A percentile compares a stretch with the other conserved stretches of the same genome.
phyloP scores from a whole-genome alignment of 1,284 basidiomycete genomes.

The Leccinum pallidistipes region DNA sequence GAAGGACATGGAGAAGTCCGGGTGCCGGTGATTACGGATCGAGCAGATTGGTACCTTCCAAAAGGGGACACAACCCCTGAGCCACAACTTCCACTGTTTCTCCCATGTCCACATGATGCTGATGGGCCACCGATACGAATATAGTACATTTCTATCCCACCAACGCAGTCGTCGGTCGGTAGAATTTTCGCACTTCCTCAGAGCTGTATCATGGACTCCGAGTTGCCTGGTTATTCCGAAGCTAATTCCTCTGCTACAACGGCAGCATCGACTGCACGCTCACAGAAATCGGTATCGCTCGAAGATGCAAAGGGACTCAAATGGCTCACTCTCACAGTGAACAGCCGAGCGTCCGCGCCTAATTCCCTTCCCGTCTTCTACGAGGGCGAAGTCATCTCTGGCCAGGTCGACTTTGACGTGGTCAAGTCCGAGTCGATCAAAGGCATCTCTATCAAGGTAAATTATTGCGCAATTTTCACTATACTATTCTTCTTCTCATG shows the following conservation, averaged over 20 bases:
- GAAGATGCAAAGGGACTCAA: slow-evolving; percentile 40
- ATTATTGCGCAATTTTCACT: background rate
- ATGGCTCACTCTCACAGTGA: slow-evolving; percentile 45
- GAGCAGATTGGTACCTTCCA: no score
- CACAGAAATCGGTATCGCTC: slow-evolving; percentile 39
- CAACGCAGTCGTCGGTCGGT: background rate
- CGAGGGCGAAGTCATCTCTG: slow-evolving; percentile 45
- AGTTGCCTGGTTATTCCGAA: slow-evolving; percentile 20
- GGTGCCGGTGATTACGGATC: no score
- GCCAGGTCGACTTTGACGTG: slow-evolving; percentile 45
- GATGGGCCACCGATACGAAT: no score
- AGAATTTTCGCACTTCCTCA: background rate
- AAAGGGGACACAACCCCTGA: no score
- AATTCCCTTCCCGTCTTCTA: slow-evolving; percentile 41
- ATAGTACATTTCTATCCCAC: no score
- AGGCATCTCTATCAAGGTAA: slow-evolving; percentile 43
- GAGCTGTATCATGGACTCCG: slow-evolving; percentile 6
- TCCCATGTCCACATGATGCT: no score
- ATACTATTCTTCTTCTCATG: background rate
- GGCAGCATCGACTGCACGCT: slow-evolving; percentile 7
- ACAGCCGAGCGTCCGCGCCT: slow-evolving; percentile 39
- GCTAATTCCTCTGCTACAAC: background rate
- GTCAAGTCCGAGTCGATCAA: slow-evolving; percentile 47
- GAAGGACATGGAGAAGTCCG: no score
- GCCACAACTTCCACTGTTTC: no score